Conservation (phyloP, 768 basidiomycete species). For the Naganishia kalamii region DNA sequence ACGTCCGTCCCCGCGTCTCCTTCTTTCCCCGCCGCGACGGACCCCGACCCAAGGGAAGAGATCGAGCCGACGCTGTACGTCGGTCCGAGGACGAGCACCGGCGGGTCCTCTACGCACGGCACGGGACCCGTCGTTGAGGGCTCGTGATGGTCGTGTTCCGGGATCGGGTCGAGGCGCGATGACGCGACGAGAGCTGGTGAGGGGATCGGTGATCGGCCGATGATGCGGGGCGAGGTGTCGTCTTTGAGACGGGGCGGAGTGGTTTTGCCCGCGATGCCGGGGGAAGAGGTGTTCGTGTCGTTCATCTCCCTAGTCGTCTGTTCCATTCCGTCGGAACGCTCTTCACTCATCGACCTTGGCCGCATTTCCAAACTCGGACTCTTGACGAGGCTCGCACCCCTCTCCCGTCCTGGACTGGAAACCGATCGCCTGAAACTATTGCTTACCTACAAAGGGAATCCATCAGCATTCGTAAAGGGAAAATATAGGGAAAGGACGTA, state of each 20-base stretch:
- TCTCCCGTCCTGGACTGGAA: constrained; percentile 17
- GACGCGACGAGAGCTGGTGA: neutral
- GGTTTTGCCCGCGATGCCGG: neutral
- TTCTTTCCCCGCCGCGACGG: neutral
- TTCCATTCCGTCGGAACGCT: neutral
- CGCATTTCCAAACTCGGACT: neutral
- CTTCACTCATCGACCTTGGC: no score
- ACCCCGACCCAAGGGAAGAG: constrained; percentile 1
- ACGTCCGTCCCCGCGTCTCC: neutral
- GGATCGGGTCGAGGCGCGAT: constrained; percentile 3
- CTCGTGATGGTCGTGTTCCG: constrained; percentile 12
- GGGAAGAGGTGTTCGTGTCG: neutral
- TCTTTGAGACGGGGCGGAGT: neutral
- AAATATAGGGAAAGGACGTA: constrained; percentile 22
- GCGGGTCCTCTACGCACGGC: neutral
- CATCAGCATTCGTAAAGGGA: neutral
- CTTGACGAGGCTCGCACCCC: neutral
- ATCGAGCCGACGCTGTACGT: constrained; percentile 3
- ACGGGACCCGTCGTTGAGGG: neutral
- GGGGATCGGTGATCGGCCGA: neutral
- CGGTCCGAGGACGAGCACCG: neutral
- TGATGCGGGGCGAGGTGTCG: neutral
- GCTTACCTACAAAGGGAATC: constrained; percentile 28
- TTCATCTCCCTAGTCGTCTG: neutral
- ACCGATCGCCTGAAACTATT: constrained; percentile 21